Base-by-base conservation (phyloP, 352 stramenopile species). In the Globisporangium uncinulatum region DNA sequence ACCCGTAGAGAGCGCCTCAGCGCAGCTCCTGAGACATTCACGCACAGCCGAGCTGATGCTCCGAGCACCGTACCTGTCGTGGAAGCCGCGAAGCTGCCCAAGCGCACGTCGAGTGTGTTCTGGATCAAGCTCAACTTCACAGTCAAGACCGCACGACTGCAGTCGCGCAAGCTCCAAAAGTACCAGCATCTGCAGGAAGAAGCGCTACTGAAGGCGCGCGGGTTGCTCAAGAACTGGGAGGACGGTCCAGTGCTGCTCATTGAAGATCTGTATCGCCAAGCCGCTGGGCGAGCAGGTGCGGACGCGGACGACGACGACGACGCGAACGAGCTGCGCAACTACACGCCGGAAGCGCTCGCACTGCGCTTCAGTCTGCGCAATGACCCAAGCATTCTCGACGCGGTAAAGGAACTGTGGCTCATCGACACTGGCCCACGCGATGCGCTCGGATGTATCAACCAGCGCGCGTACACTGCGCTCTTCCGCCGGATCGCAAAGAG, bases 121-220 rank as follows among this genome's bases (percentile, higher is more conserved):
- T 87, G 80, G 80, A 67, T 90, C 49, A 85, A 88, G 47, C 78
- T 88, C 65, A 88, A 88, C 52, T 85, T 88, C 54, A 85, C 76
- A 10, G 74, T 87, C 63, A 83, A 90, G 62, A 51, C 78, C 1
- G 78, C 78, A 51, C 70, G 73, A 0, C 51, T 90, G 21, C 80
- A 86, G 59, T 63, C 72, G 3, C 67, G 84, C 52, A 88, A 90
- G 69, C 51, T 70, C 17, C 72, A 87, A 37, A 88, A 90, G 67
- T 88, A 87, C 54, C 78, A 88, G 46, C 74, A 90, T 55, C 10
- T 88, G 19, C 80, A 90, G 55, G 80, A 88, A 32, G 74, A 90
- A 43, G 74, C 77, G 7, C 41, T 90, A 44, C 66, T 88, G 3
- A 75, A 76, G 7, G 80, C 75, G 21, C 67, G 74, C 19, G 80